Base-by-base conservation (phyloP, 441 rosid genomes). In the Erodium trifolium region DNA sequence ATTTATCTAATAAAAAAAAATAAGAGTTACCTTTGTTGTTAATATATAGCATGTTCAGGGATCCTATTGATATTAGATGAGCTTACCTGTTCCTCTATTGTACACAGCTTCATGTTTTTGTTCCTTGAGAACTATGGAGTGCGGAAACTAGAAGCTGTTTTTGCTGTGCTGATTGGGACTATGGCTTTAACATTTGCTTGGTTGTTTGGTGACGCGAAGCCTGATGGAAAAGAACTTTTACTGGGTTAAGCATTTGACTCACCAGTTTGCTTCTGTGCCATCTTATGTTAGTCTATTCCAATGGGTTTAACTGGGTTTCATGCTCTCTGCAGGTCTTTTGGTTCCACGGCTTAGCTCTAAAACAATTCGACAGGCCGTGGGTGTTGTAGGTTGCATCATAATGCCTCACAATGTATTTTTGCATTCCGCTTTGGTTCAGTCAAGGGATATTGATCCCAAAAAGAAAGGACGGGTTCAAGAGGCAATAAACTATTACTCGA, bases 361-460 rank as follows among this genome's bases (percentile, higher is more conserved):
- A 82, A 91, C 99, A 5, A 89, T 93, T 74, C 79, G 81, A 57
- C 93, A 93, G 75, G 99, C 95, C 59, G 97, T 89, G 29, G 99
- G 95, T 68, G 90, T 91, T 49, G 55, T 49, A 13, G 55, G 55
- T 13, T 49, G 55, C 12, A 49, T 49, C 55, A 49, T 49, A 49
- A 93, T 93, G 98, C 97, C 98, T 23, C 97, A 93, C 79, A 93
- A 91, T 62, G 88, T 91, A 31, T 93, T 89, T 78, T 83, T 93
- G 78, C 97, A 91, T 77, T 91, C 99, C 8, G 93, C 99, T 69
- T 92, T 93, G 17, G 97, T 93, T 34, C 97, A 89, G 74, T 93
- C 96, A 10, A 81, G 99, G 72, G 92, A 93, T 11, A 66, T 93
- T 5, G 89, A 89, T 51, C 82, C 70, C 66, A 73, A 34, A 55